Evolutionary conservation across 2,329 filamentous ascomycete species (phyloP), one percentile per base, ranked within the genome.

Genomic region (Apiospora hydei): DNA sequence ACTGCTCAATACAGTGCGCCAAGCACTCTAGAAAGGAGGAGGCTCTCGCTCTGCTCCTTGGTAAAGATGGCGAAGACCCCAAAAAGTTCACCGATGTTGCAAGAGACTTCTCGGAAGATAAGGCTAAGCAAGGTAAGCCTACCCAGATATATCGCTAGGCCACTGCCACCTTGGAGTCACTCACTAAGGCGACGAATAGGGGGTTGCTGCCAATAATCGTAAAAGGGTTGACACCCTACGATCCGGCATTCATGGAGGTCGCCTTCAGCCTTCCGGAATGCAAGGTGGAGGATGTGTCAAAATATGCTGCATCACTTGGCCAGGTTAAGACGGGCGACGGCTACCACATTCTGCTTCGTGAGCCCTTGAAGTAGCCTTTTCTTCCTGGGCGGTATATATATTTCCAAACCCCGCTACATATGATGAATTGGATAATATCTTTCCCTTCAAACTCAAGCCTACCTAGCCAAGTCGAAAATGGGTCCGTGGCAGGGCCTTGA

Each of bases 11-110:
- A 26, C 46, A 71, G 70, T 73, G 72, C 34, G 66, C 57, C 18
- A 73, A 73, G 46, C 38, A 38, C 53, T 69, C 69, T 2, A 71
- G 69, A 18, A 69, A 68, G n/a, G 72, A 73, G 47, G 72, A 73
- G n/a, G 72, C 72, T 26, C 72, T 53, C 24, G 72, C 69, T 11
- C 34, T 71, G 49, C 46, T 71, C 41, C n/a, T n/a, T n/a, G n/a
- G n/a, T n/a, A n/a, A n/a, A n/a, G n/a, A n/a, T n/a, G n/a, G n/a
- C n/a, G n/a, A n/a, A n/a, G n/a, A n/a, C n/a, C n/a, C n/a, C n/a
- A n/a, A n/a, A n/a, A n/a, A n/a, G n/a, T n/a, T n/a, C n/a, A n/a
- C n/a, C n/a, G n/a, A n/a, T n/a, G n/a, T n/a, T n/a, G n/a, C n/a
- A n/a, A n/a, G n/a, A n/a, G n/a, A n/a, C n/a, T 73, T 51, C 34